These are phyloP conservation scores for Fusarium ramigenum DNA, from an alignment of 2,329 filamentous ascomycete species.

Conservation along the genomic window DNA sequence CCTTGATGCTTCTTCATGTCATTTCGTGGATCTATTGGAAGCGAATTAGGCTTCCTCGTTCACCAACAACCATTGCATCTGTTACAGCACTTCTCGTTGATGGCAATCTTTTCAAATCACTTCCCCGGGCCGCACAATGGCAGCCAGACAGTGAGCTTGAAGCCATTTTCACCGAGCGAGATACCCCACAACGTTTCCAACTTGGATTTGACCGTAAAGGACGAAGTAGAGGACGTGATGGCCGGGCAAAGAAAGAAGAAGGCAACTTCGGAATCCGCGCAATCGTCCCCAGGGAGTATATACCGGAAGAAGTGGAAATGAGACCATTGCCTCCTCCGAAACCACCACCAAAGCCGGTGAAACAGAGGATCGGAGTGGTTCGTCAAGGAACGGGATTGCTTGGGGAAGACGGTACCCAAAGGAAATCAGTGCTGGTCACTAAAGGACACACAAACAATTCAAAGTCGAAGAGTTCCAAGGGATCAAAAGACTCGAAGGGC, in stretches of 20 bases:
- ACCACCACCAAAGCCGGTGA: slow-evolving; percentile 13
- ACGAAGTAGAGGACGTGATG: slow-evolving; percentile 17
- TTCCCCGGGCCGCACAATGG: slow-evolving; percentile 41
- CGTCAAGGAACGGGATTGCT: slow-evolving; percentile 32
- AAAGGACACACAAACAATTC: slow-evolving; percentile 15
- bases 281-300: slow-evolving; percentile 13
- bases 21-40: slow-evolving; percentile 44
- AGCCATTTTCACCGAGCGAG: slow-evolving; percentile 21
- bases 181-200: slow-evolving; percentile 23
- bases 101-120: slow-evolving; percentile 47
- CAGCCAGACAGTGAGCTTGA: slow-evolving; percentile 34
- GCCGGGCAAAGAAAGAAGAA: slow-evolving; percentile 25
- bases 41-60: slow-evolving; percentile 43
- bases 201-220: slow-evolving; percentile 33
- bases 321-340: slow-evolving; percentile 30
- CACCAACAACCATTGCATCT: slow-evolving; percentile 50
- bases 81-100: slow-evolving; percentile 49
- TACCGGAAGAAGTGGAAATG: slow-evolving; percentile 39
- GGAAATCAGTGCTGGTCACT: slow-evolving; percentile 34
- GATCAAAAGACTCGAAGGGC: neutral
- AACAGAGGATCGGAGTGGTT: slow-evolving; percentile 33
- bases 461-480: slow-evolving; percentile 14
- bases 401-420: slow-evolving; percentile 22
- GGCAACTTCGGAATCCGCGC: slow-evolving; percentile 38
- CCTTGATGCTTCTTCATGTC: slow-evolving; percentile 41